Evolutionary conservation across 2,329 filamentous ascomycete genomes (phyloP), one percentile per base, ranked within the genome.

Genomic region (Phoma sp.): DNA sequence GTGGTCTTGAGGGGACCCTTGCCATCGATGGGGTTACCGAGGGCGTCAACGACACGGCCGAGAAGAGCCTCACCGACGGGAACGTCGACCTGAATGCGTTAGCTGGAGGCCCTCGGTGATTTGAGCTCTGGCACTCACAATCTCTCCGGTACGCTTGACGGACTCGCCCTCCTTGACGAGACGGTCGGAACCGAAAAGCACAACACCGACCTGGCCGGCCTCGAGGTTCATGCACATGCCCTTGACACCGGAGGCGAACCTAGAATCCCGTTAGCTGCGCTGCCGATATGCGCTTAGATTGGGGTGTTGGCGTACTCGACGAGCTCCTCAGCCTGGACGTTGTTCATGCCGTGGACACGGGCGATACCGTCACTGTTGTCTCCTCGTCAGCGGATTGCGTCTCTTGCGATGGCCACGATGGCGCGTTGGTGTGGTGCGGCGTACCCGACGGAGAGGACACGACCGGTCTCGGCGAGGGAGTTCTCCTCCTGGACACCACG

Each of bases 221-320:
- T 99, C 95, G 83, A 99, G 89, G 90, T 99, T 99, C 93, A 99
- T 98, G 91, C 93, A 98, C 95, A 99, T 99, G 81, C 95, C 95
- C 89, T 98, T 98, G 82, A 98, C 95, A 81, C 95, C 95, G 68
- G 95, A 99, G 75, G 95, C 91, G 85, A 99, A 99, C 86, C 93
- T 97, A 68, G 54, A 41, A 49, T 58, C 57, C 58, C 55, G 64
- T 74, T 65, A 74, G 71, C 64, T 52, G 55, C 57, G 56, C 45
- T 54, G 57, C 55, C 22, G 48, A 45, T n/a, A 46, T 37, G 56
- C 35, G 40, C 47, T 43, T 35, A 25, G 40, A 13, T 54, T 47
- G 46, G 57, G 58, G 48, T 24, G 55, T 58, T 39, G 51, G 89
- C 92, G 75, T 91, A 97, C 93, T 99, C 95, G 79, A 99, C 95